A percentile compares a stretch with the other conserved stretches of the same genome.
Conservation (phyloP, 768 basidiomycete species). For the Tubosaeta sp. region DNA sequence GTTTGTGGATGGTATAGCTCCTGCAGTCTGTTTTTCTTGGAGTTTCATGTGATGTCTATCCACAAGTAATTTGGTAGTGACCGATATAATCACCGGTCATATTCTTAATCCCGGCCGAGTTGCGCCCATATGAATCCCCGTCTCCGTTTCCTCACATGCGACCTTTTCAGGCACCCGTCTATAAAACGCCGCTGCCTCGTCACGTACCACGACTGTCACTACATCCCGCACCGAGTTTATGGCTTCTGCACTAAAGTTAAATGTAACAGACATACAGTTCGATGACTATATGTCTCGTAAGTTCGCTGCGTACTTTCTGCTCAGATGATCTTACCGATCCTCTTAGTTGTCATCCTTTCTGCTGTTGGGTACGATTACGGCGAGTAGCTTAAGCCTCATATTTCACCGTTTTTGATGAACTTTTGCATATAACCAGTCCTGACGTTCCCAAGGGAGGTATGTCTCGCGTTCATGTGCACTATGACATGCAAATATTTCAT, state of each 20-base stretch:
- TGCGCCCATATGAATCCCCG: no score
- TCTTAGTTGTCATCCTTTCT: background rate
- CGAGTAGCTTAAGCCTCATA: background rate
- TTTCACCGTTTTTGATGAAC: no score
- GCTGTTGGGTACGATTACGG: background rate
- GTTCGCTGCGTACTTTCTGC: background rate
- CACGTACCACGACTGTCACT: no score
- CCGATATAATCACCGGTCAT: no score
- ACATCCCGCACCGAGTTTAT: background rate
- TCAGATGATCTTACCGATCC: background rate
- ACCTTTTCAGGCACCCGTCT: no score
- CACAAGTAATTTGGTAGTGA: no score
- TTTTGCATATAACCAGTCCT: constrained; percentile 1
- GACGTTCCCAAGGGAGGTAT: constrained; percentile 9
- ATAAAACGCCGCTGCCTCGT: no score
- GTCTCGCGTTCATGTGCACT: background rate
- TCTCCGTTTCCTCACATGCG: no score
- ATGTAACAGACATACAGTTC: background rate
- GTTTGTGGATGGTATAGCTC: no score
- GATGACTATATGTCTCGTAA: background rate
- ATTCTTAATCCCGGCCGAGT: no score
- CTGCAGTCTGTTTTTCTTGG: no score
- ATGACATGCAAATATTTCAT: background rate
- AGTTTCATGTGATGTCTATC: no score
- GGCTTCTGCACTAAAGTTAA: background rate